Percentiles rank a stretch among this genome's conserved stretches.
Evolutionary conservation across 331 rosid genomes (phyloP).

Genomic region (Acacia pycnantha): DNA sequence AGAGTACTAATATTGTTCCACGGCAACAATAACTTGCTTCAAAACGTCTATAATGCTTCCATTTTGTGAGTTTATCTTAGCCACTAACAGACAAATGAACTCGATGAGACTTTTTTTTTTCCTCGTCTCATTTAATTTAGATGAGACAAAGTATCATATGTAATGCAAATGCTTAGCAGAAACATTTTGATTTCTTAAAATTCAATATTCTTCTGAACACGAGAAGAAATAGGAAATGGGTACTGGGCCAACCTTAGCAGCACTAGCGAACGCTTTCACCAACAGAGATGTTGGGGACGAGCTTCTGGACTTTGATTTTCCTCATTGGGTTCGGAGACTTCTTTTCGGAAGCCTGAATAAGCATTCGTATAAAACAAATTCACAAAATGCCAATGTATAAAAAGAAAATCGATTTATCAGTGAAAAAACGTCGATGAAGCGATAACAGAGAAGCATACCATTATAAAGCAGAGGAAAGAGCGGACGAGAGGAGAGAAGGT

Average conservation of each 20-base stretch:
- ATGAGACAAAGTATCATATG: background rate
- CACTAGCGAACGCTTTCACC: conserved; percentile 41
- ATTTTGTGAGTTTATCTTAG: background rate
- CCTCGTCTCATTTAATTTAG: too few species aligned
- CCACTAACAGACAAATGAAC: background rate
- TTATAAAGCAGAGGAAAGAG: background rate
- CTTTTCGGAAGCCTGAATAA: conserved; percentile 52
- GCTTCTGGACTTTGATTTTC: conserved; percentile 68
- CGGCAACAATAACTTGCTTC: background rate
- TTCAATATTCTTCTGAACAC: background rate
- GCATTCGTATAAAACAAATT: background rate
- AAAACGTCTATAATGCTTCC: background rate
- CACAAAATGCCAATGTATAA: too few species aligned
- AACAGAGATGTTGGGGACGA: conserved; percentile 63
- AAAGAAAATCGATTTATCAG: too few species aligned
- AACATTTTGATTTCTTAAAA: background rate
- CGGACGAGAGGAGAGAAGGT: too few species aligned
- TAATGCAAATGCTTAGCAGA: background rate
- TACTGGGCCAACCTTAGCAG: conserved; percentile 40
- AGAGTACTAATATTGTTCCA: background rate
- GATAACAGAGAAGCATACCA: background rate
- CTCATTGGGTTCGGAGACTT: conserved; percentile 65
- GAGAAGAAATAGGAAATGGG: background rate
- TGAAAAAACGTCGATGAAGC: too few species aligned
- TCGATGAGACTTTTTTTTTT: background rate